These are phyloP conservation scores for Magnusiomyces fungicola DNA, from an alignment of 1,139 yeast species.

Conservation along the genomic window DNA sequence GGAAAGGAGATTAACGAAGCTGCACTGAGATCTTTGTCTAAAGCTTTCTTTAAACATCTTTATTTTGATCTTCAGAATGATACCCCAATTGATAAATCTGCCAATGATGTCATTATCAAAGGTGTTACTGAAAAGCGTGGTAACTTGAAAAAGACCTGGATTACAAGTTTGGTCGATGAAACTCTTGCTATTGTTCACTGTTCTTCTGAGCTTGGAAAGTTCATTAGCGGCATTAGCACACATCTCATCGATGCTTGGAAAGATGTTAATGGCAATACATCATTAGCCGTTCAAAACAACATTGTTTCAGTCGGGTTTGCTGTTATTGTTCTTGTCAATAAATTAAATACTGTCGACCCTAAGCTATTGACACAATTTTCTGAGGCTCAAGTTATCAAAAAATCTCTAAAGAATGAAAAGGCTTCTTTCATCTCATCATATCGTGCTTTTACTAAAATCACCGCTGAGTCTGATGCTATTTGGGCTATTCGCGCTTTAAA, in stretches of 20 bases:
- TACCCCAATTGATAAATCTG: constrained; percentile 17
- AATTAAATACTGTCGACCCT: constrained; percentile 17
- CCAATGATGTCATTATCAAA: constrained; percentile 36
- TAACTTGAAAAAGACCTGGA: constrained; percentile 64
- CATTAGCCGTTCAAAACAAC: constrained; percentile 30
- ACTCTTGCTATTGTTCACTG: constrained; percentile 19
- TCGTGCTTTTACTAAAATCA: constrained; percentile 21
- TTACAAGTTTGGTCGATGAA: constrained; percentile 41
- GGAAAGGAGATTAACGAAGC: constrained; percentile 71
- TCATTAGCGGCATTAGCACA: constrained; percentile 25
- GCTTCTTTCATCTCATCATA: constrained; percentile 18
- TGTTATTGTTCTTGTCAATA: constrained; percentile 24
- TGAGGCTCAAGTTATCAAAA: constrained; percentile 9
- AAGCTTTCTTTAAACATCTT: constrained; percentile 43
- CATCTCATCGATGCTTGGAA: constrained; percentile 27
- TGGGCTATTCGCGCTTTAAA: constrained; percentile 25
- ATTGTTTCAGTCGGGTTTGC: constrained; percentile 28
- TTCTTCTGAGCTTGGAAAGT: constrained; percentile 7
- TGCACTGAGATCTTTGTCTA: constrained; percentile 46
- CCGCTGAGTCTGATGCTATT: constrained; percentile 21
- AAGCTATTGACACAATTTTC: constrained; percentile 3
- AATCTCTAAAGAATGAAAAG: constrained; percentile 17
- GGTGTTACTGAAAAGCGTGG: constrained; percentile 65
- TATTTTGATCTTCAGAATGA: constrained; percentile 21
- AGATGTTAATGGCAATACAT: constrained; percentile 34